Evolutionary conservation across 192 early-diverging fungal genomes (phyloP), one percentile per base, ranked within the genome.

Genomic region (Chytriomyces hyalinus): DNA sequence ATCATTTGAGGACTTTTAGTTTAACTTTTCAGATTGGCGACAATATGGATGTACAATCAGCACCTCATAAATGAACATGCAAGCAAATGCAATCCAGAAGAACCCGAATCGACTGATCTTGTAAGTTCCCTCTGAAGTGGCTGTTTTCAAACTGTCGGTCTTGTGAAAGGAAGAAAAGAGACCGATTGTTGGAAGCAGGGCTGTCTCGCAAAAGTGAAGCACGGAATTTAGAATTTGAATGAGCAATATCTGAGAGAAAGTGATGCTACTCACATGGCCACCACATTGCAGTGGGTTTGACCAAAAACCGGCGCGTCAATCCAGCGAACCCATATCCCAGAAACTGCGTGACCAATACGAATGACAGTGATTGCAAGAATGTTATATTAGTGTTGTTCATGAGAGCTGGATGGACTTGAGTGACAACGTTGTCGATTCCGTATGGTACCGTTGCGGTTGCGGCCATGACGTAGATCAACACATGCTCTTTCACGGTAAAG

Each of bases 401-500:
- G 10, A 71, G 77, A 26, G 8, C 9, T 24, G 57, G 50, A 17
- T 43, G 26, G 13, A 66, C 24, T 63, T 86, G 82, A 0, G 69
- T 49, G 3, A 84, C 71, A 8, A 84, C 81, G 65, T 84, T 84
- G 22, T 82, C 77, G 50, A 80, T 76, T 17, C 81, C 93, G 76
- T 93, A 92, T 36, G 76, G 77, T 61, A 59, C 22, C 17, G n/a
- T 17, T 48, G 67, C 4, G 47, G n/a, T 48, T 15, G 26, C n/a
- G 13, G 47, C 15, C 67, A 68, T 68, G 44, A 68, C 28, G 26
- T 49, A 43, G 48, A 94, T 92, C n/a, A 97, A 84, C 1, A 92
- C 94, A 76, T 97, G 94, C 73, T 96, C 94, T 78, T 97, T 97
- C 77, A 95, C 90, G 71, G 87, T 89, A 83, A 95, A 98, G 17